Conservation (phyloP, 2,329 filamentous ascomycete genomes). For the Xylariaceae sp. region DNA sequence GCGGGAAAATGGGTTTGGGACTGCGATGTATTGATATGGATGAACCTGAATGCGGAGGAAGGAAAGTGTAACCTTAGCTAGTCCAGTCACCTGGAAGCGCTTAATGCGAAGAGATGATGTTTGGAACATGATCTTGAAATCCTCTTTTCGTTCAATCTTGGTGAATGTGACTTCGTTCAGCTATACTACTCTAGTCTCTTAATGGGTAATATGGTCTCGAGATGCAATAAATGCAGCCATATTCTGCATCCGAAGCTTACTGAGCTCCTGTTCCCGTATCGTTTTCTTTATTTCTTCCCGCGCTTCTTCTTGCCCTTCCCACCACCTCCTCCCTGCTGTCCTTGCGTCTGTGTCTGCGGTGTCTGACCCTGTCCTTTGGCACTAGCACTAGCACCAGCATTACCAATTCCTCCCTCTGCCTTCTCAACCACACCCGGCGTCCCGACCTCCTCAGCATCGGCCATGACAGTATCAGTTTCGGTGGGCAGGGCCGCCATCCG, state of each 20-base stretch:
- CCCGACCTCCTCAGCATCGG: conserved; percentile 49
- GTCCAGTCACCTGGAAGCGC: conserved; percentile 2
- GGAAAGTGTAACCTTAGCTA: conserved; percentile 15
- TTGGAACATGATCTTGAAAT: conserved; percentile 4
- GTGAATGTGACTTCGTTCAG: not conserved
- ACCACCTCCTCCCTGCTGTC: conserved; percentile 41
- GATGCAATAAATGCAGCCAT: not conserved
- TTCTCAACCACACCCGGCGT: conserved; percentile 36
- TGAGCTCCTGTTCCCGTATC: not conserved
- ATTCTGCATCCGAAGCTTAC: not conserved
- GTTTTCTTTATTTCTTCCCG: conserved; percentile 65
- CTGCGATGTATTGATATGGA: conserved; percentile 6
- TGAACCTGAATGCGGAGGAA: not conserved
- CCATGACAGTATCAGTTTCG: conserved; percentile 51
- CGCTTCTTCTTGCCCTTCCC: conserved; percentile 74
- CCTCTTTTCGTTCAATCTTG: no score
- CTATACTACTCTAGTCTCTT: no score
- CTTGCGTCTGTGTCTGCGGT: conserved; percentile 33
- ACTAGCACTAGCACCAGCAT: not conserved
- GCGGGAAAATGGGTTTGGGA: conserved; percentile 5
- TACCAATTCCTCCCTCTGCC: conserved; percentile 19
- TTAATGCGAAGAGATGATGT: conserved; percentile 24
- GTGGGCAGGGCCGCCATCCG: conserved; percentile 65
- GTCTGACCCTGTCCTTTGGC: conserved; percentile 27
- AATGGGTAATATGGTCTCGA: no score